Base-by-base conservation (phyloP, 768 basidiomycete genomes). In the Sarcomyxa edulis region DNA sequence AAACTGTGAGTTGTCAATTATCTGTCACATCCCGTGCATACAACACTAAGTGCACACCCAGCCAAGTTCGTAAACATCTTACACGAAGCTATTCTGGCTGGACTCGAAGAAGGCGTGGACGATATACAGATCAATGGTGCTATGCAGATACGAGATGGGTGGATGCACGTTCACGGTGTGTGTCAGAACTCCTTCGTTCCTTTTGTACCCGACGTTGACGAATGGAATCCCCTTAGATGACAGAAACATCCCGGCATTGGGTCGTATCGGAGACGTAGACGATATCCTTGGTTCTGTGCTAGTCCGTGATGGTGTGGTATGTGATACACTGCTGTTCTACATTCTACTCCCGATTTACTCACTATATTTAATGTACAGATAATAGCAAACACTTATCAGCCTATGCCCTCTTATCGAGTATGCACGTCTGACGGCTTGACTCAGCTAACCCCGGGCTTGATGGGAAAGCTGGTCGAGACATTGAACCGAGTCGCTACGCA, bases 331-430 rank as follows among this genome's bases (percentile, higher is more conserved):
- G 11, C 35, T 23, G 2, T 2, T 35, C 19, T 23, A 25, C 24
- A 8, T 2, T n/a, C 6, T 2, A 25, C 14, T 12, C 18, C 8
- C 16, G 7, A 11, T 9, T 21, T 18, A 50, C 14, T 15, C 14
- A 29, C n/a, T 33, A 29, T 18, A 33, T 34, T 25, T 44, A 14
- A 18, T 40, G 25, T 26, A 12, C 48, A 85, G 84, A 81, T 87
- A 22, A 51, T 72, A 7, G 52, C 78, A 1, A 77, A 84, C 19
- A 91, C 87, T 2, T 91, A 90, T 48, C 76, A 84, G 50, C 70
- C 82, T 5, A 90, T 91, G 88, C 86, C 87, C 0, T 71, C 88
- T 6, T 91, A 91, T 55, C 76, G 89, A 14, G 43, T 90, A 12
- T 88, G 83, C 58, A 91, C 89, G 1, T 57, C 72, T 8, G 84